phyloP scores from a whole-genome alignment of 2,329 filamentous ascomycete species.

The Fusarium albidum region DNA sequence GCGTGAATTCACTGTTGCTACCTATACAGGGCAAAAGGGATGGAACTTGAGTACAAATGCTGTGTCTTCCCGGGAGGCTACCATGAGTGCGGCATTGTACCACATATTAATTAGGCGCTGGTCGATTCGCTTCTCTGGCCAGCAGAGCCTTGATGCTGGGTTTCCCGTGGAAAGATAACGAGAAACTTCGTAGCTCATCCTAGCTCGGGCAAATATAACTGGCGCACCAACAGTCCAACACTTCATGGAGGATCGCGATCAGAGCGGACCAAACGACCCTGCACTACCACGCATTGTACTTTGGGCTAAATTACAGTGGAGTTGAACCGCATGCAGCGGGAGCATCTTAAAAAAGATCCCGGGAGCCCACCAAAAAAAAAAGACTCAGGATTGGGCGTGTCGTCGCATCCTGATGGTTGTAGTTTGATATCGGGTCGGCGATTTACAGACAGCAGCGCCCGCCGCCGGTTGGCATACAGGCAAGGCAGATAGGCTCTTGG shows the following conservation, averaged over 20 bases:
- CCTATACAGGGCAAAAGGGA: neutral
- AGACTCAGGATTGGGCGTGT: neutral
- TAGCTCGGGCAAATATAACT: constrained; percentile 11
- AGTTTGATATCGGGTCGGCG: neutral
- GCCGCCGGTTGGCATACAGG: neutral
- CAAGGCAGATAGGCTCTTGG: neutral
- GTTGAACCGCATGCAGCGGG: constrained; percentile 28
- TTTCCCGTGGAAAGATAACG: neutral
- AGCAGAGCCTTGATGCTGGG: neutral
- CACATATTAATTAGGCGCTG: neutral
- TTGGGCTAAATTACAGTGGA: constrained; percentile 6
- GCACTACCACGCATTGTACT: constrained; percentile 21
- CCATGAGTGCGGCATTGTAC: neutral
- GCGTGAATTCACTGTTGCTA: neutral
- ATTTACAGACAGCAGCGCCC: constrained; percentile 2
- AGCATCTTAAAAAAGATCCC: constrained; percentile 4
- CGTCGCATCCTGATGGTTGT: constrained; percentile 1
- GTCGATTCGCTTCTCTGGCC: neutral
- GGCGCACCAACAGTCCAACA: too few relatives aligned
- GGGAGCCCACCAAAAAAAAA: constrained; percentile 4
- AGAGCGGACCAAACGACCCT: constrained; percentile 15
- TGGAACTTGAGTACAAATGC: neutral
- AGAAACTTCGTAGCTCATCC: neutral
- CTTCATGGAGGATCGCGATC: constrained; percentile 27
- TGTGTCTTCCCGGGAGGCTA: neutral